Conservation (phyloP, 1,284 basidiomycete genomes). For the Ceratobasidium theobromae region DNA sequence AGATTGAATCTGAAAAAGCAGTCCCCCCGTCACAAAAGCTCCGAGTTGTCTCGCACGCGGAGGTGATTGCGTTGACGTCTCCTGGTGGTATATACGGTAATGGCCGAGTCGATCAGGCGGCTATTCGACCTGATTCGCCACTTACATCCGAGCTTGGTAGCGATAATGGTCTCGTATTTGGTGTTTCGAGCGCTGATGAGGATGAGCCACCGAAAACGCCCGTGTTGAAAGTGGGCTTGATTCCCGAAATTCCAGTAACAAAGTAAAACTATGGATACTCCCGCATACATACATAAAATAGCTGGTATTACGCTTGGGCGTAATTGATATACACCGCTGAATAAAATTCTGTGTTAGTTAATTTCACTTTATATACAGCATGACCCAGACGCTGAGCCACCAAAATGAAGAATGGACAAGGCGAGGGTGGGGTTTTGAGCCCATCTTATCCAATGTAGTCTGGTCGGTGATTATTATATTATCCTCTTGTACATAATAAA, state of each 20-base stretch:
- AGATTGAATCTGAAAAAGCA: slow-evolving; percentile 34
- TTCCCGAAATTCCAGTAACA: neutral
- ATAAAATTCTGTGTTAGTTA: no score
- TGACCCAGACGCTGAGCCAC: no score
- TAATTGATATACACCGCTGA: no score
- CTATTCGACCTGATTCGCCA: neutral
- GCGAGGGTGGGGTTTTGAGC: no score
- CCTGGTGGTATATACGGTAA: neutral
- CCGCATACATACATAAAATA: no score
- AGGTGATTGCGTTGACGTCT: neutral
- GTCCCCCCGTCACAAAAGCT: slow-evolving; percentile 33
- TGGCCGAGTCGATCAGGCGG: no score
- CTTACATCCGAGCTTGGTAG: neutral
- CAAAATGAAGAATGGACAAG: no score
- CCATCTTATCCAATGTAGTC: no score
- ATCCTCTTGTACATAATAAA: no score
- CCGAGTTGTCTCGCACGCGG: neutral
- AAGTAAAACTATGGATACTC: neutral
- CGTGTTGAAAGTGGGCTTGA: neutral
- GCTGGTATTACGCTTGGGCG: no score
- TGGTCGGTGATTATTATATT: no score
- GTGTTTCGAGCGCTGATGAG: slow-evolving; percentile 2
- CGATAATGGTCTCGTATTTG: neutral
- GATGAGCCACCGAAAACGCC: slow-evolving; percentile 13
- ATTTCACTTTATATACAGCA: no score